phyloP scores from a whole-genome alignment of 441 rosid species.

The Pelargonium fulgidum region DNA sequence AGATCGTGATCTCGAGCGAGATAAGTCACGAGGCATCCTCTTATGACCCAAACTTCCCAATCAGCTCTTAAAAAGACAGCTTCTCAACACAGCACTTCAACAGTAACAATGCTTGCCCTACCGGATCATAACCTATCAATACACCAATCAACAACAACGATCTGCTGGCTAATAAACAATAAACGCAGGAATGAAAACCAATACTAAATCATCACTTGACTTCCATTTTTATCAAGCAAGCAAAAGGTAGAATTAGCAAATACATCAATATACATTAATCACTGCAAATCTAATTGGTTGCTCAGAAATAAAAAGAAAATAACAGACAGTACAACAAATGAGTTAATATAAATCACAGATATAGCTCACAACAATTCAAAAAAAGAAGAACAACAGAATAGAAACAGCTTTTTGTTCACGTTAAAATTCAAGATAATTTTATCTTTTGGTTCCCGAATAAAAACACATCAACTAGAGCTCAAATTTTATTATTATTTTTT shows the following conservation, averaged over 20 bases:
- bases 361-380: neutral
- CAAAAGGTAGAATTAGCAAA: neutral
- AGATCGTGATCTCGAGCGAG: constrained; percentile 61
- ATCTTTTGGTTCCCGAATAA: neutral
- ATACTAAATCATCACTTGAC: neutral
- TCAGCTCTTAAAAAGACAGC: too few species aligned
- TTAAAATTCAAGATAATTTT: neutral
- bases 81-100: neutral
- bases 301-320: neutral
- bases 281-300: constrained; percentile 1
- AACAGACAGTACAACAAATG: neutral
- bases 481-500: too few species aligned
- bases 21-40: constrained; percentile 76
- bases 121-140: neutral
- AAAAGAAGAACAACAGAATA: neutral
- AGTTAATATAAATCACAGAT: neutral
- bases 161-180: neutral
- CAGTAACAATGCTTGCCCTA: neutral
- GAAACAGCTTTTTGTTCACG: neutral
- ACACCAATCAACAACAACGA: neutral
- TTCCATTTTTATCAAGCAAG: neutral
- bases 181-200: neutral
- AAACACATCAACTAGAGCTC: neutral
- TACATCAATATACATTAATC: neutral
- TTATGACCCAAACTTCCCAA: constrained; percentile 10